Evolutionary conservation across 2,329 filamentous ascomycete species (phyloP).

Genomic region (Trichoderma guizhouense): DNA sequence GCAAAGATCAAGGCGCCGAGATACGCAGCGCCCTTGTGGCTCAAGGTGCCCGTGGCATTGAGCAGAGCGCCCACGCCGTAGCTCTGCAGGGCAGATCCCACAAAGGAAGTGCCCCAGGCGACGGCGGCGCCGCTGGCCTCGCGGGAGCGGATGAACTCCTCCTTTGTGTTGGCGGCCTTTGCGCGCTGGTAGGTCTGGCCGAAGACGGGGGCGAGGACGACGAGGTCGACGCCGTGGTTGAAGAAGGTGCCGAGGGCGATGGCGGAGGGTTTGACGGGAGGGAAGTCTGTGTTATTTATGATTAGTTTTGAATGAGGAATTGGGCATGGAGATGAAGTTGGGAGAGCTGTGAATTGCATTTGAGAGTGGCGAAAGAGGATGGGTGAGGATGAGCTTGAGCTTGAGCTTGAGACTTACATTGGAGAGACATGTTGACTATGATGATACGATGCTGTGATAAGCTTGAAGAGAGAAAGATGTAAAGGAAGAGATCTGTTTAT

Average conservation of each 20-base stretch:
- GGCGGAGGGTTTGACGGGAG: constrained; percentile 91
- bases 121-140: constrained; percentile 84
- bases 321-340: too few species aligned
- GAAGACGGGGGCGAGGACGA: constrained; percentile 83
- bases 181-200: constrained; percentile 93
- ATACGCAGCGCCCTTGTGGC: constrained; percentile 96
- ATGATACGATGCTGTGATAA: background rate
- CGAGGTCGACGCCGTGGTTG: constrained; percentile 88
- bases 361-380: constrained; percentile 8
- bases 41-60: constrained; percentile 92
- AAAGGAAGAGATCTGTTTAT: background rate
- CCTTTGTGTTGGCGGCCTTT: constrained; percentile 87
- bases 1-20: constrained; percentile 88
- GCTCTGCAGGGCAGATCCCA: constrained; percentile 83
- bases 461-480: background rate
- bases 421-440: constrained; percentile 52
- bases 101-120: constrained; percentile 84
- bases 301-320: background rate
- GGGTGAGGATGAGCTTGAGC: background rate
- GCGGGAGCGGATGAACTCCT: constrained; percentile 93
- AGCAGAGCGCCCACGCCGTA: constrained; percentile 87
- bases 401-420: constrained; percentile 44
- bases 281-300: constrained; percentile 45
- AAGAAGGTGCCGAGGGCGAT: constrained; percentile 95
- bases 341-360: background rate